A percentile compares a stretch with the other conserved stretches of the same genome.
phyloP scores from a whole-genome alignment of 805 yeast genomes.

The Nakazawaea ambrosiae region DNA sequence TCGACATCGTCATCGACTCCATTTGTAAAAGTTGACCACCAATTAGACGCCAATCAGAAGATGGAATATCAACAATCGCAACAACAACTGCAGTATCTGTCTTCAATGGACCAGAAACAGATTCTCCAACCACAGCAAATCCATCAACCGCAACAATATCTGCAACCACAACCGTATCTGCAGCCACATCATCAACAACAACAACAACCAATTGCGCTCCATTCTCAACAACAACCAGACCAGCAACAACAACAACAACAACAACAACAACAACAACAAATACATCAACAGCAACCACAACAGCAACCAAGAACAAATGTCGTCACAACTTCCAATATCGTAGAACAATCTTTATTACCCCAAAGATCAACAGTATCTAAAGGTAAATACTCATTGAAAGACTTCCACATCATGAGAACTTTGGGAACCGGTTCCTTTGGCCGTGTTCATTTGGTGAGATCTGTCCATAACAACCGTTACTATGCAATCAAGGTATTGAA shows the following conservation, averaged over 20 bases:
- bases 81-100: slow-evolving; percentile 12
- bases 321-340: slow-evolving; percentile 5
- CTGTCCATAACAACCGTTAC: slow-evolving; percentile 51
- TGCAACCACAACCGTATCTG: no score
- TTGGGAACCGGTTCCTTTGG: slow-evolving; percentile 60
- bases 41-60: slow-evolving; percentile 5
- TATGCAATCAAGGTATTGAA: slow-evolving; percentile 55
- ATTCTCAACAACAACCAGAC: slow-evolving; percentile 1
- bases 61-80: slow-evolving; percentile 12
- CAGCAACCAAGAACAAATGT: slow-evolving; percentile 3
- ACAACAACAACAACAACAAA: not conserved
- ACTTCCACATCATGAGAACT: slow-evolving; percentile 50
- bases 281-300: not conserved
- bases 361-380: slow-evolving; percentile 36
- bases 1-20: slow-evolving; percentile 7
- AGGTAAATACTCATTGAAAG: slow-evolving; percentile 50
- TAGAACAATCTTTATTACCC: slow-evolving; percentile 10
- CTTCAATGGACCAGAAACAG: slow-evolving; percentile 4
- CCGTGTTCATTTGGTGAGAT: slow-evolving; percentile 49
- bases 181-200: not conserved
- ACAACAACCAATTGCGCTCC: not conserved
- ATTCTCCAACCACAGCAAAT: no score
- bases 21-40: slow-evolving; percentile 2
- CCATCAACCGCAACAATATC: no score
- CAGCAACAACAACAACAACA: not conserved